Base-by-base conservation (phyloP, 371 early-diverging fungal genomes). In the Quaeritorhiza haematococci region DNA sequence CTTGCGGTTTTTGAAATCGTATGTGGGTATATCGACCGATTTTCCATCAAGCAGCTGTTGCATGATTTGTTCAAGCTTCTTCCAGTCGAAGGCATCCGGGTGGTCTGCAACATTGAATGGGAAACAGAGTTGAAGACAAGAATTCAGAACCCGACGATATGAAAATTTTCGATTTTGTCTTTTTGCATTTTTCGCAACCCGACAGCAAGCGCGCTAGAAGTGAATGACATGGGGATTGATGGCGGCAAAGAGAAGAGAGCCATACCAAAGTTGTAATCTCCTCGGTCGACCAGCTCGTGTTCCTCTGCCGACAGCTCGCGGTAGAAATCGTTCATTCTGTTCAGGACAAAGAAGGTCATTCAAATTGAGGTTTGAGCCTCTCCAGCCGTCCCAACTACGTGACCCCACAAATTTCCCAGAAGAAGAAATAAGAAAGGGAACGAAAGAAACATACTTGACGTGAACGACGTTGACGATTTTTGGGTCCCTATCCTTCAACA, bases 51-150 rank as follows among this genome's bases (percentile, higher is more conserved):
- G 50, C 3, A 86, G 55, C 23, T 72, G 62, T 32, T 58, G 49
- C 17, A 85, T 41, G n/a, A 67, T 61, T 4, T 65, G 48, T 32
- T 73, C 75, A 4, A 86, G 55, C 10, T 83, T 51, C 4, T 74
- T 64, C 42, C 80, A 81, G 59, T 88, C 88, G 58, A 85, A 74
- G 1, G 80, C 81, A 59, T 73, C 76, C 17, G 86, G 86, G 49
- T 84, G 84, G 48, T 86, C 84, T 57, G 38, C 21, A 1, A 54
- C 23, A 21, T 10, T 24, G 32, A 49, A 35, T 17, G 46, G 21
- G 17, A 45, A 8, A 24, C 45, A 8, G 24, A 24, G 24, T 24
- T n/a, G 24, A 6, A 13, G 24, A 8, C 7, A 19, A 19, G 45
- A 45, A 6, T 24, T 8, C 45, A n/a, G 8, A n/a, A 7, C 7